Percentiles rank a stretch among this genome's conserved stretches.
Evolutionary conservation across 2,329 filamentous ascomycete species (phyloP).

Genomic region (Torrubiellomyces zombiae): DNA sequence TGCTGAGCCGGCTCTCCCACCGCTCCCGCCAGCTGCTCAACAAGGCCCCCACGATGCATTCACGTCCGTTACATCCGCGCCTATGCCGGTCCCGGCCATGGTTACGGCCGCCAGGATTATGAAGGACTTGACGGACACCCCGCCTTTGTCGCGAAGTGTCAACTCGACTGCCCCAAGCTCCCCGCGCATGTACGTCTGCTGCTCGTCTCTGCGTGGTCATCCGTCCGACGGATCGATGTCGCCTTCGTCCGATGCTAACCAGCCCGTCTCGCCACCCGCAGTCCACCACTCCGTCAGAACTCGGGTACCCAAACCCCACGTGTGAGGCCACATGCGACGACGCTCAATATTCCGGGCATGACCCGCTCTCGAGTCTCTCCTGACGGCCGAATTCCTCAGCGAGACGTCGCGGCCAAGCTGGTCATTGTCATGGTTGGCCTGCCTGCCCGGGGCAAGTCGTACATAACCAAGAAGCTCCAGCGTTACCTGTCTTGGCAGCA

Average conservation of each 20-base stretch:
- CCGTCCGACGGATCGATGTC: no score
- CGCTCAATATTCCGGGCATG: constrained; percentile 90
- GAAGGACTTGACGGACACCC: constrained; percentile 32
- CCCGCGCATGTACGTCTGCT: constrained; percentile 35
- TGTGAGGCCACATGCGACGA: constrained; percentile 71
- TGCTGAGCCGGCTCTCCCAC: constrained; percentile 16
- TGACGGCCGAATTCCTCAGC: constrained; percentile 81
- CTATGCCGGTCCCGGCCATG: constrained; percentile 18
- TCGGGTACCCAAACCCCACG: constrained; percentile 65
- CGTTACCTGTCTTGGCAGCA: constrained; percentile 95
- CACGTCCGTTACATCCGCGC: constrained; percentile 7
- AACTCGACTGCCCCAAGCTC: constrained; percentile 42
- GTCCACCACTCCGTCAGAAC: constrained; percentile 52
- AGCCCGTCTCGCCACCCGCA: constrained; percentile 16
- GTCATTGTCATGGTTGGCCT: constrained; percentile 98
- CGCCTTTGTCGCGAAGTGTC: constrained; percentile 38
- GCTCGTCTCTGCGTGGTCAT: constrained; percentile 1
- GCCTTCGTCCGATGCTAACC: neutral
- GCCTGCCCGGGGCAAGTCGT: constrained; percentile 89
- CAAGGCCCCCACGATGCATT: constrained; percentile 15
- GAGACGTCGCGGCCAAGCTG: constrained; percentile 90
- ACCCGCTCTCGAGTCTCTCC: constrained; percentile 91
- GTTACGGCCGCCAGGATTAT: constrained; percentile 24
- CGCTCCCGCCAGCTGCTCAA: constrained; percentile 14
- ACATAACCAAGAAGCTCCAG: constrained; percentile 96